Conservation (phyloP, 1,284 basidiomycete genomes). For the Peniophora sp. region DNA sequence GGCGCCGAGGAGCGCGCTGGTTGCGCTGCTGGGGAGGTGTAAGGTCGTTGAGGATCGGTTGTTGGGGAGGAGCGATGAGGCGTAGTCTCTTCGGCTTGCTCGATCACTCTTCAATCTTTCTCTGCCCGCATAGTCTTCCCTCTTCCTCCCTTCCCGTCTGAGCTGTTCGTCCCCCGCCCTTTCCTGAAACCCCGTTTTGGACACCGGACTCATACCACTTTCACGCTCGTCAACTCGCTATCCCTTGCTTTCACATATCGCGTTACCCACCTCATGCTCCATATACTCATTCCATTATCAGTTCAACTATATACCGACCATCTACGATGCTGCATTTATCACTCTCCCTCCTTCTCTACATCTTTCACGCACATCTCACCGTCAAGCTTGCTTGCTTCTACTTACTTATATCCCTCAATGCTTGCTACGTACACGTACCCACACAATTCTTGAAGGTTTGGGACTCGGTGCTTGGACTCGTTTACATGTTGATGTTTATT, state of each 20-base stretch:
- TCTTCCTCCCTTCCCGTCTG: too few species aligned
- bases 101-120: too few species aligned
- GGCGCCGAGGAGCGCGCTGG: conserved; percentile 56
- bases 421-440: too few species aligned
- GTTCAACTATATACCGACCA: not conserved
- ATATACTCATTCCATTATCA: conserved; percentile 6
- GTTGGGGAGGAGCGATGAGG: conserved; percentile 26
- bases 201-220: conserved; percentile 17
- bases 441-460: too few species aligned
- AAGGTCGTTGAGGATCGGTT: conserved; percentile 54
- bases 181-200: too few species aligned
- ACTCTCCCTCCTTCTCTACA: not conserved
- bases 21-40: conserved; percentile 60
- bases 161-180: too few species aligned
- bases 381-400: too few species aligned
- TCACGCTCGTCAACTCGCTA: conserved; percentile 9
- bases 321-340: not conserved
- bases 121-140: too few species aligned
- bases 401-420: too few species aligned
- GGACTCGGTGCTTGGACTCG: too few species aligned
- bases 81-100: not conserved
- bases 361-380: too few species aligned
- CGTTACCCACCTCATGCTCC: not conserved
- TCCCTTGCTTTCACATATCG: not conserved
- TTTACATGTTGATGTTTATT: too few species aligned